Conservation (phyloP, 2,329 filamentous ascomycete species). For the Rhynchosporium secalis region DNA sequence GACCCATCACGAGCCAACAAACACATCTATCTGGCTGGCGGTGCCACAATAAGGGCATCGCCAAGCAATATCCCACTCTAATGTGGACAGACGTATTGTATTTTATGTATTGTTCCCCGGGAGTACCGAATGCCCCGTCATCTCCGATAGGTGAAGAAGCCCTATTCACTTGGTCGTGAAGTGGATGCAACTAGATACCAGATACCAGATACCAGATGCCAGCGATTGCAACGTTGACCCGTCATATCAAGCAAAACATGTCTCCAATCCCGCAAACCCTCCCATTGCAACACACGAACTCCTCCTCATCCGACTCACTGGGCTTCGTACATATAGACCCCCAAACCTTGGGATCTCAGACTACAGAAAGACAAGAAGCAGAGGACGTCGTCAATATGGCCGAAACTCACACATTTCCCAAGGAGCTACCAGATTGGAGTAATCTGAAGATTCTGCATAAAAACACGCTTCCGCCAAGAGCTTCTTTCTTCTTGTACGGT, state of each 20-base stretch:
- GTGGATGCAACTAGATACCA: background rate
- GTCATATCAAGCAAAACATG: slow-evolving; percentile 4
- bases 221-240: background rate
- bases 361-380: background rate
- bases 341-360: background rate
- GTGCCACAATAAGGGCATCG: background rate
- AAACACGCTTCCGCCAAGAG: slow-evolving; percentile 57
- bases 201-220: no score
- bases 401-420: slow-evolving; percentile 36
- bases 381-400: slow-evolving; percentile 18
- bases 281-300: background rate
- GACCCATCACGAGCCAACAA: slow-evolving; percentile 4
- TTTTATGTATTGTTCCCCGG: background rate
- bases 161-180: background rate
- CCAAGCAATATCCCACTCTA: background rate
- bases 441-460: slow-evolving; percentile 60
- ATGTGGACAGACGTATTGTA: background rate
- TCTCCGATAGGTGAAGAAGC: slow-evolving; percentile 4
- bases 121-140: slow-evolving; percentile 4
- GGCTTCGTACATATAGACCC: slow-evolving; percentile 19
- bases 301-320: background rate
- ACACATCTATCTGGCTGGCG: background rate
- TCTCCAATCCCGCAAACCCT: background rate
- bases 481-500: slow-evolving; percentile 56
- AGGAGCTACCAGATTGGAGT: slow-evolving; percentile 56